Evolutionary conservation across 768 basidiomycete species (phyloP).

Genomic region (Tricholoma bakamatsutake): DNA sequence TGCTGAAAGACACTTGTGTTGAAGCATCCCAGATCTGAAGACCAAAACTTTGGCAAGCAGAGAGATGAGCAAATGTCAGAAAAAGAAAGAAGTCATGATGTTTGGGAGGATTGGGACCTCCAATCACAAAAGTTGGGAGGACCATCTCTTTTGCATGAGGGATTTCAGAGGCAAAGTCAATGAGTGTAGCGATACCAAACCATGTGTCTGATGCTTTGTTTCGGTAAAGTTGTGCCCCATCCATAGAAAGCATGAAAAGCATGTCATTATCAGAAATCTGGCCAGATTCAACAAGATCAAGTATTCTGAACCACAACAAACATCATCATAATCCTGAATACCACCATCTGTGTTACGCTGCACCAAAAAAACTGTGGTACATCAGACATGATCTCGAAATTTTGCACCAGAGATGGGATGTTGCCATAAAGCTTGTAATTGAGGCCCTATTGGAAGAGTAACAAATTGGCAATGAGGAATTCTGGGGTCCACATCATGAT

Average conservation of each 20-base stretch:
- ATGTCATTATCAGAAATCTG: conserved; percentile 19
- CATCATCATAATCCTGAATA: too few species aligned
- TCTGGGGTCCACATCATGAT: not conserved
- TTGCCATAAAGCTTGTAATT: conserved; percentile 27
- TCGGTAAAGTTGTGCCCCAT: conserved; percentile 28
- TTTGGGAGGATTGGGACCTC: conserved; percentile 9
- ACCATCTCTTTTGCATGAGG: too few species aligned
- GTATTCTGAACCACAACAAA: too few species aligned
- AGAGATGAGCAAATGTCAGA: conserved; percentile 26
- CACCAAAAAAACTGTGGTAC: conserved; percentile 8
- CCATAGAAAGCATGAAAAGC: conserved; percentile 22
- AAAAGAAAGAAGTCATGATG: conserved; percentile 29
- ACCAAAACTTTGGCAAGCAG: conserved; percentile 17
- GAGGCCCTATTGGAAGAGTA: conserved; percentile 14
- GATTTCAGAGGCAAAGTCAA: not conserved
- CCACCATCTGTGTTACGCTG: not conserved
- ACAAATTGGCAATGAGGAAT: not conserved
- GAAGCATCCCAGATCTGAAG: conserved; percentile 25
- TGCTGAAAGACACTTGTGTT: not conserved
- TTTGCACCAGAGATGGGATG: conserved; percentile 3
- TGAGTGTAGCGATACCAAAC: not conserved
- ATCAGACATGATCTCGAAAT: conserved; percentile 10
- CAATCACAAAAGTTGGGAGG: too few species aligned
- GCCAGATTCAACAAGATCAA: conserved; percentile 6
- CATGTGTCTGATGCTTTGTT: conserved; percentile 1